A percentile compares a stretch with the other conserved stretches of the same genome.
These are phyloP conservation scores for Cercospora sp. DNA, from an alignment of 2,329 filamentous ascomycete genomes.

Conservation along the genomic window DNA sequence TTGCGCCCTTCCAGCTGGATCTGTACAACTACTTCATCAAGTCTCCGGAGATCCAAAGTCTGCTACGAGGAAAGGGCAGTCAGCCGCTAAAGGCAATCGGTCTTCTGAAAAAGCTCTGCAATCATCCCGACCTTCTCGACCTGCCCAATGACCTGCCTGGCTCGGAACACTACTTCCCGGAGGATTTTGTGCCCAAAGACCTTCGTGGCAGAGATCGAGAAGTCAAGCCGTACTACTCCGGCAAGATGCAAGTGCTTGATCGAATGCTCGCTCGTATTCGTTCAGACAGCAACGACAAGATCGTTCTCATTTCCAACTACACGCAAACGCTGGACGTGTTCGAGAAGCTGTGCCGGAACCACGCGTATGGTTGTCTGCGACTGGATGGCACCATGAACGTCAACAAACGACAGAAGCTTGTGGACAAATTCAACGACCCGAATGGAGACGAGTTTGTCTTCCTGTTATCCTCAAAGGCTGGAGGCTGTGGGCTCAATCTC, in stretches of 20 bases:
- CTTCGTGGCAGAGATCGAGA: constrained; percentile 85
- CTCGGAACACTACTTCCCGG: constrained; percentile 76
- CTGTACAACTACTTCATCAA: constrained; percentile 97
- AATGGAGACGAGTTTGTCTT: constrained; percentile 89
- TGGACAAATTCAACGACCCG: constrained; percentile 96
- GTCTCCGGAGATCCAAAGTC: constrained; percentile 88
- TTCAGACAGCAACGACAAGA: constrained; percentile 97
- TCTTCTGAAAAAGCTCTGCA: constrained; percentile 96
- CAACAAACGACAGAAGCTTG: constrained; percentile 92
- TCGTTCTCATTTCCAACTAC: constrained; percentile 98
- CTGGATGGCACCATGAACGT: constrained; percentile 98
- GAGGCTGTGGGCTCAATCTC: constrained; percentile 92
- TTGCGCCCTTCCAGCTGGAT: constrained; percentile 87
- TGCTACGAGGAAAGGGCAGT: constrained; percentile 89
- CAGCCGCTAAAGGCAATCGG: constrained; percentile 96
- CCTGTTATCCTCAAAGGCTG: constrained; percentile 92
- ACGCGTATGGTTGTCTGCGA: constrained; percentile 80
- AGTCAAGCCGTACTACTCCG: constrained; percentile 92
- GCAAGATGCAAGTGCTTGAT: constrained; percentile 97
- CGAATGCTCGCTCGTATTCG: constrained; percentile 91
- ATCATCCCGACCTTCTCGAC: constrained; percentile 90
- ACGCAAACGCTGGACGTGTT: constrained; percentile 95
- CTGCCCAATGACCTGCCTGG: constrained; percentile 82
- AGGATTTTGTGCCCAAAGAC: constrained; percentile 87
- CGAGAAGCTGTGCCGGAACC: constrained; percentile 81